phyloP scores from a whole-genome alignment of 805 yeast genomes.

The Candida railenensis region DNA sequence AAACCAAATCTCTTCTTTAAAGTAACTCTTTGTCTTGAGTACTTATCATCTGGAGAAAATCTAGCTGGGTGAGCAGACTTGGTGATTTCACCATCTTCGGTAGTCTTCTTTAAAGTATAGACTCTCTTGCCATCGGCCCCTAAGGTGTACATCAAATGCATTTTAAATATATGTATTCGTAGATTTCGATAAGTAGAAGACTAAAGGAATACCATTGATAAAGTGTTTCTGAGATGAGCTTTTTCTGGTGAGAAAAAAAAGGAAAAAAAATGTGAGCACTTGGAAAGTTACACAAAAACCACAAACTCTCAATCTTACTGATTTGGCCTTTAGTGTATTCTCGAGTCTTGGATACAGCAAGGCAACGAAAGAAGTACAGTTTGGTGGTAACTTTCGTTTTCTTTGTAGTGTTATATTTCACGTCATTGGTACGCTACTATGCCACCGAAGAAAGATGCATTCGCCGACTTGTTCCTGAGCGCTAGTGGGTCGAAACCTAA shows the following conservation, averaged over 20 bases:
- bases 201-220: neutral
- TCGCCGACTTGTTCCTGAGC: slow-evolving; percentile 41
- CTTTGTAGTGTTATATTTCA: no score
- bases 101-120: slow-evolving; percentile 83
- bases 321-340: neutral
- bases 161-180: slow-evolving; percentile 28
- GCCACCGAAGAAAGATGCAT: slow-evolving; percentile 45
- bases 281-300: neutral
- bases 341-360: neutral
- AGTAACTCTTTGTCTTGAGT: slow-evolving; percentile 98
- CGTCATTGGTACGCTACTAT: slow-evolving; percentile 8
- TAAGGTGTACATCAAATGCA: slow-evolving; percentile 99
- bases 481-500: slow-evolving; percentile 20
- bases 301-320: neutral
- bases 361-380: neutral
- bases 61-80: slow-evolving; percentile 99
- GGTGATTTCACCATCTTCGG: slow-evolving; percentile 90
- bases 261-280: neutral
- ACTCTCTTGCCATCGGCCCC: slow-evolving; percentile 94
- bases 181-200: neutral
- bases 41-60: slow-evolving; percentile 99
- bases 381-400: neutral
- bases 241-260: neutral
- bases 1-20: slow-evolving; percentile 90
- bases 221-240: slow-evolving; percentile 1